Base-by-base conservation (phyloP, 352 stramenopile genomes). In the Globisporangium parvum region DNA sequence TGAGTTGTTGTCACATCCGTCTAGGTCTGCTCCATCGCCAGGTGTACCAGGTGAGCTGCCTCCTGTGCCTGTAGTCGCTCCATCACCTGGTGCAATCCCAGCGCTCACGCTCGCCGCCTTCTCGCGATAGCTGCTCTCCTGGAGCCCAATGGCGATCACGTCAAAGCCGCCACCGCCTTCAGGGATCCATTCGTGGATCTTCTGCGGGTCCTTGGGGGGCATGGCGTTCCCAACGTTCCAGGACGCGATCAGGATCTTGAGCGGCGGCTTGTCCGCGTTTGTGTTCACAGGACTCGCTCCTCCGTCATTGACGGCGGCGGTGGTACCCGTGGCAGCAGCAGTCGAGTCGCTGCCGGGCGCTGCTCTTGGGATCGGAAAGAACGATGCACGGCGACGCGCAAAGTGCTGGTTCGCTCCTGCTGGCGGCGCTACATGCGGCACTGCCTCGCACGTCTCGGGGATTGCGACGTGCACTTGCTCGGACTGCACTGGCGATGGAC, bases 221-320 rank as follows among this genome's bases (percentile, higher is more conserved):
- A 87, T 88, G 9, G 79, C 80, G 54, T 95, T 95, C 46, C 85
- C 85, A 6, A 95, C 75, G 51, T 95, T 95, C 85, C 85, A 95
- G 8, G 85, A 88, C 2, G 65, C 75, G 41, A 90, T 47, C n/a
- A 88, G 65, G 31, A 90, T 69, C 57, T 80, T 78, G 14, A 90
- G 63, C 6, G 56, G 59, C 20, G 44, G 47, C 1, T 28, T 21
- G 18, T 45, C 42, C 9, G 26, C 18, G 10, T 23, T 23, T 10
- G 41, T 47, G 41, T 8, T 37, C 31, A 37, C 31, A 37, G 31
- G 31, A 37, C 31, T 37, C 31, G 31, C 31, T 37, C 31, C 10
- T 10, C 4, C 8, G 11, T n/a, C 12, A 21, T 45, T 40, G 23
- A 4, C 41, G n/a, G 20, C 37, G n/a, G 37, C 18, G 2, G 2